Evolutionary conservation across 2,329 filamentous ascomycete species (phyloP).

Genomic region (Pyrenophora teres): DNA sequence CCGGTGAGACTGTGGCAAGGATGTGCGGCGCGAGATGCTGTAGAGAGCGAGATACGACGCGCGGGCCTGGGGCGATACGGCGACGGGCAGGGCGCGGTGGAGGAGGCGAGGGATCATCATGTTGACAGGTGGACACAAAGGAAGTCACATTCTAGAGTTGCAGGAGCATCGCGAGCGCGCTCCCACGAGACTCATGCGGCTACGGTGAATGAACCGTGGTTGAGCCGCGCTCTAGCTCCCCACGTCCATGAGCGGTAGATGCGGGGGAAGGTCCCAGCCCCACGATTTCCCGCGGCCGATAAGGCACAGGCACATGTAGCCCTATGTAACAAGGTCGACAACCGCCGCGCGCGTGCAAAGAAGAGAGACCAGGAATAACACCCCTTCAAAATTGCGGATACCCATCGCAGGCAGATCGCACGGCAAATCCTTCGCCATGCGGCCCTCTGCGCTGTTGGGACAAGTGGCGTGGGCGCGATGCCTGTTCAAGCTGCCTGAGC

Average conservation of each 20-base stretch:
- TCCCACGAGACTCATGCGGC: slow-evolving; percentile 7
- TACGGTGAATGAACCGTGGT: slow-evolving; percentile 13
- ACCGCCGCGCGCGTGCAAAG: background rate
- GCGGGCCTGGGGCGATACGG: slow-evolving; percentile 47
- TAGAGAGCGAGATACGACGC: slow-evolving; percentile 48
- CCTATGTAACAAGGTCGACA: background rate
- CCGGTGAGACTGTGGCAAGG: slow-evolving; percentile 30
- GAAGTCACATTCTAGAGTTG: slow-evolving; percentile 2
- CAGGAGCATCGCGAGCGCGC: slow-evolving; percentile 14
- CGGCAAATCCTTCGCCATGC: slow-evolving; percentile 26
- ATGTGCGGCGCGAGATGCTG: slow-evolving; percentile 29
- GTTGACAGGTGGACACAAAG: slow-evolving; percentile 6
- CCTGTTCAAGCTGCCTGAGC: slow-evolving; percentile 27
- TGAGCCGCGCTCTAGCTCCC: slow-evolving; percentile 27
- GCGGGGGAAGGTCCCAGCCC: slow-evolving; percentile 19
- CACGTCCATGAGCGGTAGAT: slow-evolving; percentile 26
- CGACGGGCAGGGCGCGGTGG: slow-evolving; percentile 29
- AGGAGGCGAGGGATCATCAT: slow-evolving; percentile 34
- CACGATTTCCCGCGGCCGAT: slow-evolving; percentile 11
- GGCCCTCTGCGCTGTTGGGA: slow-evolving; percentile 26
- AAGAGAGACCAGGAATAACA: no score
- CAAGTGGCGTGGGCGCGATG: slow-evolving; percentile 28
- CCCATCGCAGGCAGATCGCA: slow-evolving; percentile 17
- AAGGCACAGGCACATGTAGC: slow-evolving; percentile 8
- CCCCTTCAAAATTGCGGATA: background rate